Percentiles rank a stretch among this genome's conserved stretches.
phyloP scores from a whole-genome alignment of 805 yeast genomes.

The Cyberlindnera galapagoensis region DNA sequence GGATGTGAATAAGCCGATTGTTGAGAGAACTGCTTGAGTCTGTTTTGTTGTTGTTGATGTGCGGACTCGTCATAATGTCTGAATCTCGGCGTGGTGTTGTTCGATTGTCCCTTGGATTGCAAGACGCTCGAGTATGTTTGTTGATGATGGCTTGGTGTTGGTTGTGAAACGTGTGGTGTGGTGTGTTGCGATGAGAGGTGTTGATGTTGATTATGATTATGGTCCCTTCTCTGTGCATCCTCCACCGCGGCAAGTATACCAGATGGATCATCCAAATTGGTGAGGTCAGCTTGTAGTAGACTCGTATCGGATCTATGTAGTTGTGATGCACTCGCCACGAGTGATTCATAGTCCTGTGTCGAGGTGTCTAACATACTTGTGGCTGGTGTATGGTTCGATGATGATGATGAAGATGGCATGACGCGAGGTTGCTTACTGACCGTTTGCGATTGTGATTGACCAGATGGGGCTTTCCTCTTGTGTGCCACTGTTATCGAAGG shows the following conservation, averaged over 20 bases:
- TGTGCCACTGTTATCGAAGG: conserved; percentile 14
- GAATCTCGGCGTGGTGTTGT: conserved; percentile 4
- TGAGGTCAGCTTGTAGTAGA: conserved; percentile 17
- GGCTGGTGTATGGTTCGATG: conserved; percentile 1
- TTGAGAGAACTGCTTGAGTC: conserved; percentile 3
- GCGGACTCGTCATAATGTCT: conserved; percentile 8
- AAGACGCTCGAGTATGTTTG: conserved; percentile 2
- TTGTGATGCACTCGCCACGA: conserved; percentile 4
- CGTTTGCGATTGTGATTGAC: conserved; percentile 3
- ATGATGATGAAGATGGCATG: conserved; percentile 2
- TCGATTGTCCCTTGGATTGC: conserved; percentile 2
- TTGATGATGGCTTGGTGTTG: conserved; percentile 3
- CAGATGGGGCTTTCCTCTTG: conserved; percentile 17
- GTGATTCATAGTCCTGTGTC: conserved; percentile 10
- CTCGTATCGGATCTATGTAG: conserved; percentile 14
- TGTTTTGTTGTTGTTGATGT: conserved; percentile 5
- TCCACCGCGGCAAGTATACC: conserved; percentile 50
- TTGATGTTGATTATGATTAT: conserved; percentile 17
- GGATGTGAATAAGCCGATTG: conserved; percentile 2
- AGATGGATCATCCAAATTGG: conserved; percentile 21
- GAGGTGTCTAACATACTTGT: not conserved
- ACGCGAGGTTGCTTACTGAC: conserved; percentile 1
- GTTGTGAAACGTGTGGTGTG: conserved; percentile 2
- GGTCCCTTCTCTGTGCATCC: conserved; percentile 37
- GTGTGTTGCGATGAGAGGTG: conserved; percentile 6